A percentile compares a stretch with the other conserved stretches of the same genome.
Conservation (phyloP, 23 red algal genomes). For the Gracilaria vermiculophylla region DNA sequence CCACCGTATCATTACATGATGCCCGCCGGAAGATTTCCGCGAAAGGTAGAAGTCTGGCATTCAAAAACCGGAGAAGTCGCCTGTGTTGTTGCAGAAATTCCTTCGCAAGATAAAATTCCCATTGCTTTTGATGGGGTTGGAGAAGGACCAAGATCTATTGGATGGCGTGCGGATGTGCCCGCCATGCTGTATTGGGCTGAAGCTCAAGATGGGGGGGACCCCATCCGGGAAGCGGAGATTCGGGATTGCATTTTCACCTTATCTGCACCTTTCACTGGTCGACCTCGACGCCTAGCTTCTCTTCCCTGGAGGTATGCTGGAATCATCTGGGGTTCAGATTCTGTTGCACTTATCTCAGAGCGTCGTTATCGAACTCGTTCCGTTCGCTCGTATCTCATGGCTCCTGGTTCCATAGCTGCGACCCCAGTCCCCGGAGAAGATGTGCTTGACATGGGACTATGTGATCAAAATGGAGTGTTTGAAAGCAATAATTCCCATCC, state of each 20-base stretch:
- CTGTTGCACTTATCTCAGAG: conserved; percentile 79
- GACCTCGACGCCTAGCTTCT: conserved; percentile 46
- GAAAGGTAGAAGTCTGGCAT: conserved; percentile 79
- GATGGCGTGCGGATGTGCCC: conserved; percentile 82
- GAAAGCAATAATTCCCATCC: neutral
- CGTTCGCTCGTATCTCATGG: conserved; percentile 63
- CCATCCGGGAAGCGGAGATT: conserved; percentile 62
- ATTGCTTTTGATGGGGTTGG: conserved; percentile 87
- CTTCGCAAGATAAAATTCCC: conserved; percentile 86
- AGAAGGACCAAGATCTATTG: conserved; percentile 73
- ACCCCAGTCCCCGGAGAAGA: neutral
- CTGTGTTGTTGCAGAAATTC: conserved; percentile 73
- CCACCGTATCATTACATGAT: conserved; percentile 71
- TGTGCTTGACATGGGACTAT: neutral
- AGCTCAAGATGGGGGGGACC: conserved; percentile 91
- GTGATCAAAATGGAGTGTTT: neutral
- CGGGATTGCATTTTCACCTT: conserved; percentile 84
- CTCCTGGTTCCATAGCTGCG: conserved; percentile 21
- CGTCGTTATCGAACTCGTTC: conserved; percentile 88
- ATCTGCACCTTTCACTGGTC: conserved; percentile 70
- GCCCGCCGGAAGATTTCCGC: conserved; percentile 88
- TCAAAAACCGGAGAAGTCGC: conserved; percentile 27
- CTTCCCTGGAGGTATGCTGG: conserved; percentile 78
- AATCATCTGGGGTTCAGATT: conserved; percentile 83
- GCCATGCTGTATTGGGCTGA: conserved; percentile 86